Evolutionary conservation across 805 yeast species (phyloP).

Genomic region (Grigorovia transvaalensis): DNA sequence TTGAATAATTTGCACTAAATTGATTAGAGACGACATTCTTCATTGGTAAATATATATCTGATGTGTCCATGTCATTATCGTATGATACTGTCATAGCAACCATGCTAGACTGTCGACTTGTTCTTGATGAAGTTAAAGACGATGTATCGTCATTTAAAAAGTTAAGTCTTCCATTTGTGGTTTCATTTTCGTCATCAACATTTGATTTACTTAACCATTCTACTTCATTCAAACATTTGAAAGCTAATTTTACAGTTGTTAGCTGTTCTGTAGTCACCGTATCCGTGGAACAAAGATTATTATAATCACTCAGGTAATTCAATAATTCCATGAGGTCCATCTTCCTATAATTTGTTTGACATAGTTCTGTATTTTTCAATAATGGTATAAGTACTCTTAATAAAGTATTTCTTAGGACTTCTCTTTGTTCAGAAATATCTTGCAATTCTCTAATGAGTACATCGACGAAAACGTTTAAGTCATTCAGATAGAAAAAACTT

Average conservation of each 20-base stretch:
- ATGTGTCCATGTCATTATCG: slow-evolving; percentile 2
- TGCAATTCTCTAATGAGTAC: slow-evolving; percentile 71
- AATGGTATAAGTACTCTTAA: slow-evolving; percentile 67
- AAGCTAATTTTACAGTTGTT: slow-evolving; percentile 35
- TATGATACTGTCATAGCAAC: slow-evolving; percentile 14
- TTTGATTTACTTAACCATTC: slow-evolving; percentile 24
- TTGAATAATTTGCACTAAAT: neutral
- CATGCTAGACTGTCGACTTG: slow-evolving; percentile 18
- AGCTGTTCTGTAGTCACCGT: slow-evolving; percentile 19
- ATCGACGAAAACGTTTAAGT: slow-evolving; percentile 72
- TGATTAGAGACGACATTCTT: neutral
- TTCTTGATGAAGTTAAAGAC: neutral
- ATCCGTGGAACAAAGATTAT: slow-evolving; percentile 18
- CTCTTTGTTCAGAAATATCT: slow-evolving; percentile 53
- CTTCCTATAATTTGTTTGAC: slow-evolving; percentile 46
- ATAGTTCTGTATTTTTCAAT: slow-evolving; percentile 53
- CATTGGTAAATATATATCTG: neutral
- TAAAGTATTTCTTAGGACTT: slow-evolving; percentile 54
- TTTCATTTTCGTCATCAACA: neutral
- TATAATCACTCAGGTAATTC: slow-evolving; percentile 31
- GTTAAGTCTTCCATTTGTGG: neutral
- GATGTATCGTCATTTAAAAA: slow-evolving; percentile 5
- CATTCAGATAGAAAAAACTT: slow-evolving; percentile 71
- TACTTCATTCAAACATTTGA: slow-evolving; percentile 27
- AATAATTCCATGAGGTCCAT: slow-evolving; percentile 44